Conservation (phyloP, 2,329 filamentous ascomycete genomes). For the Apiospora saccharicola region DNA sequence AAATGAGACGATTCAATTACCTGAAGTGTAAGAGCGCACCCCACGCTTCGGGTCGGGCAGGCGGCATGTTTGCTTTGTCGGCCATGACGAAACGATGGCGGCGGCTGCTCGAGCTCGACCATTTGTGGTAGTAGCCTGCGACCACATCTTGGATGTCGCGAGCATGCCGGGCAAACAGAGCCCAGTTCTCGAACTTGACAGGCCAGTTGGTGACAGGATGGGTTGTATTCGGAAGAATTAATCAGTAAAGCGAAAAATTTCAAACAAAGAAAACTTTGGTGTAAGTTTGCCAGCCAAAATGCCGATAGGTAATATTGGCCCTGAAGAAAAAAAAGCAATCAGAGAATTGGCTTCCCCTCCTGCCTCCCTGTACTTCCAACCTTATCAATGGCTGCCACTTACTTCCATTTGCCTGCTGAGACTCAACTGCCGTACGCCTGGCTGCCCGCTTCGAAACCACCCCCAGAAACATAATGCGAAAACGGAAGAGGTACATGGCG, state of each 20-base stretch:
- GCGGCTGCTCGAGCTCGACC: constrained; percentile 4
- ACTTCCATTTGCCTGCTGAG: neutral
- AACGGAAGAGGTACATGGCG: neutral
- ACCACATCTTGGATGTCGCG: neutral
- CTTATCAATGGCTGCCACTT: neutral
- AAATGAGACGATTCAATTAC: constrained; percentile 15
- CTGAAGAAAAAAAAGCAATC: neutral
- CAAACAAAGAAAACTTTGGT: neutral
- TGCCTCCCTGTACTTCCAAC: neutral
- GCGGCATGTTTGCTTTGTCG: neutral
- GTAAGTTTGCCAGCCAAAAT: neutral
- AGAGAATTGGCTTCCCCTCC: neutral
- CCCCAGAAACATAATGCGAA: neutral
- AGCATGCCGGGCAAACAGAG: neutral
- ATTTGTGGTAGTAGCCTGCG: neutral
- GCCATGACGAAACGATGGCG: neutral
- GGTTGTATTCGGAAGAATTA: neutral
- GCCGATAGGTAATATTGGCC: neutral
- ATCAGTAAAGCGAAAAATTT: neutral
- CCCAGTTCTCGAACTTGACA: neutral
- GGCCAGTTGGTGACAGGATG: neutral
- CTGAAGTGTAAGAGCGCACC: neutral
- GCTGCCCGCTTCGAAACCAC: too few relatives aligned
- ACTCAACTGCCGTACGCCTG: neutral
- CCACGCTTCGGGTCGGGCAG: neutral